Conservation (phyloP, 805 yeast genomes). For the Metschnikowia continentalis region DNA sequence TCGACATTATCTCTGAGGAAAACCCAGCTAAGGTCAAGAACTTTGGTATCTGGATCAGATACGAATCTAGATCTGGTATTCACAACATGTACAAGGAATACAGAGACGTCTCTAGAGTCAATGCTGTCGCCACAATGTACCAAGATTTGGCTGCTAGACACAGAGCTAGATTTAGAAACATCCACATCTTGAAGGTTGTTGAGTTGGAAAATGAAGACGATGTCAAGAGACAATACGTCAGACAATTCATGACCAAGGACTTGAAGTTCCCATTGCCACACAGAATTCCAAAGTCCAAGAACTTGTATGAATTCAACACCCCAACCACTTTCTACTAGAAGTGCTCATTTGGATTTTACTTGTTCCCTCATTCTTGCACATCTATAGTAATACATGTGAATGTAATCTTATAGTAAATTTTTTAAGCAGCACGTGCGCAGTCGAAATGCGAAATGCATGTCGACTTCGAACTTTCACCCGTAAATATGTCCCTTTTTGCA, state of each 20-base stretch:
- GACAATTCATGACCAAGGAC: constrained; percentile 91
- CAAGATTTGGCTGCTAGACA: constrained; percentile 99
- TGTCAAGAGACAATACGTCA: constrained; percentile 98
- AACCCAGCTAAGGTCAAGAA: constrained; percentile 99
- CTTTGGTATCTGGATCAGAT: constrained; percentile 99
- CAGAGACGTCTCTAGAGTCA: constrained; percentile 99
- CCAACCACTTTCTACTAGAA: constrained; percentile 96
- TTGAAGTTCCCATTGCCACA: constrained; percentile 99
- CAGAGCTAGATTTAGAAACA: constrained; percentile 99
- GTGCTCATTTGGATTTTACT: constrained; percentile 5
- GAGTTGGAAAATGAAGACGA: constrained; percentile 97
- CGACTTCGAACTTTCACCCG: neutral
- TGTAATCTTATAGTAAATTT: constrained; percentile 10
- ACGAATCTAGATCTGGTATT: constrained; percentile 99
- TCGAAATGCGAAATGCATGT: neutral
- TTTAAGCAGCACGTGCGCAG: neutral
- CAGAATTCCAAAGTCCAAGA: constrained; percentile 91
- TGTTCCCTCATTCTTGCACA: constrained; percentile 10
- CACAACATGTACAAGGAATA: constrained; percentile 99
- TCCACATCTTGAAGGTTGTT: constrained; percentile 99
- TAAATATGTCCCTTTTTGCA: constrained; percentile 12
- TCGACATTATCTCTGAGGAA: constrained; percentile 87
- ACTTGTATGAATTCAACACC: constrained; percentile 85
- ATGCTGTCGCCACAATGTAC: constrained; percentile 98
- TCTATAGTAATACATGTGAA: constrained; percentile 18